Evolutionary conservation across 1,284 basidiomycete genomes (phyloP).

Genomic region (Apiotrichum gamsii): DNA sequence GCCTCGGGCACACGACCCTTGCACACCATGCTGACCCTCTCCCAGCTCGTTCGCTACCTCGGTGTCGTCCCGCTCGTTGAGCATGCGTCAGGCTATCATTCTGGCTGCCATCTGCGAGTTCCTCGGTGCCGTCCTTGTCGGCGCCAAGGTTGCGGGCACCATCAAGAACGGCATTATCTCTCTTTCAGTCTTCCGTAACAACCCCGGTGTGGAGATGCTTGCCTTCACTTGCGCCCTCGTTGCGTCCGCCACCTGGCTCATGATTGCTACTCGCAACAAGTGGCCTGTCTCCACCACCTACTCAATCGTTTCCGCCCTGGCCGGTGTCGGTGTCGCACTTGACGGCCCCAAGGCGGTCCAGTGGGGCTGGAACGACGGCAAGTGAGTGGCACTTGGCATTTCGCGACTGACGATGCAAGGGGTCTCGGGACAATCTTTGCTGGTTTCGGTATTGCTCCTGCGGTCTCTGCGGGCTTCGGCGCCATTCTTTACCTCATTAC

Average conservation of each 20-base stretch:
- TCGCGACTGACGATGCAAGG: too few species aligned
- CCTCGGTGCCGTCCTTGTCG: conserved; percentile 47
- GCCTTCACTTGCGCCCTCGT: conserved; percentile 49
- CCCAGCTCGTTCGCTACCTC: conserved; percentile 50
- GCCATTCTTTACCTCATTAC: conserved; percentile 48
- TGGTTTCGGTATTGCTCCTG: conserved; percentile 46
- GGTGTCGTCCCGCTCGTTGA: conserved; percentile 49
- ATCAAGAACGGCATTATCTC: conserved; percentile 51
- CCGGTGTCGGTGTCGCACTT: conserved; percentile 51
- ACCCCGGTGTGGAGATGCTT: conserved; percentile 50
- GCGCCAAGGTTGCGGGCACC: conserved; percentile 48
- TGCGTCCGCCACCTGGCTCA: conserved; percentile 47
- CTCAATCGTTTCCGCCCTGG: conserved; percentile 49
- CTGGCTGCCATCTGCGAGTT: conserved; percentile 50
- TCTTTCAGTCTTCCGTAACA: conserved; percentile 42
- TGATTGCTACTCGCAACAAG: conserved; percentile 44
- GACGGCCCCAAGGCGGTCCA: conserved; percentile 46
- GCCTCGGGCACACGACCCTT: neutral
- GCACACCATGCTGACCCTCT: neutral
- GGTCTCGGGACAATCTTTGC: conserved; percentile 49
- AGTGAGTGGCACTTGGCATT: conserved; percentile 18
- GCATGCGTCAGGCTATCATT: conserved; percentile 47
- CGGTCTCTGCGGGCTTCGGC: conserved; percentile 48
- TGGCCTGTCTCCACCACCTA: conserved; percentile 51
- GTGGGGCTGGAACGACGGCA: conserved; percentile 51